phyloP scores from a whole-genome alignment of 164 flowering plant species.

The Magnolia kwangsiensis region DNA sequence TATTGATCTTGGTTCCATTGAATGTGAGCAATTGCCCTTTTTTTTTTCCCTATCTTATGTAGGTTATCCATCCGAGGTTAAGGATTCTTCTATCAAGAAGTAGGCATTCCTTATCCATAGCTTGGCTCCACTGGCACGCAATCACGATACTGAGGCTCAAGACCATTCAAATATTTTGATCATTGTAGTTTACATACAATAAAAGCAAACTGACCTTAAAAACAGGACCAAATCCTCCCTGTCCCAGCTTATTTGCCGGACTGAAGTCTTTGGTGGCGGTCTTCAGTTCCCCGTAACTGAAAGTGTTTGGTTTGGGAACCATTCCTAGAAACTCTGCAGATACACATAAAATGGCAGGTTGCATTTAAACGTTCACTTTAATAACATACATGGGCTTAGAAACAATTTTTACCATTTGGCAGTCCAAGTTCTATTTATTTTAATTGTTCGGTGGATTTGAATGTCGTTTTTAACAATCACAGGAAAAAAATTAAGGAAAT shows the following conservation, averaged over 20 bases:
- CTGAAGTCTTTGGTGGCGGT: constrained; percentile 67
- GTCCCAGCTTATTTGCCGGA: constrained; percentile 72
- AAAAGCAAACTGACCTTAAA: constrained; percentile 44
- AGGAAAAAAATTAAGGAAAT: no score
- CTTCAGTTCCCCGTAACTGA: constrained; percentile 57
- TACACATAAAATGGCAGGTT: constrained; percentile 2
- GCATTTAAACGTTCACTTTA: background rate
- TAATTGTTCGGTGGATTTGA: no score
- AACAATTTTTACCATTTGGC: no score
- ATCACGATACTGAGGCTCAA: no score
- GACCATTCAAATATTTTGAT: no score
- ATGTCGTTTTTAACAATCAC: no score
- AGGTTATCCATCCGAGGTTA: background rate
- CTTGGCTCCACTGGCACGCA: background rate
- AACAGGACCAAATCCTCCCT: constrained; percentile 91
- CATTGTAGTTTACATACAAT: background rate
- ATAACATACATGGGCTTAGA: background rate
- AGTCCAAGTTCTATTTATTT: no score
- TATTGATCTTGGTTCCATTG: no score
- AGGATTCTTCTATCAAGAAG: background rate
- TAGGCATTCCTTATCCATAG: background rate
- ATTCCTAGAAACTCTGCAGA: constrained; percentile 60
- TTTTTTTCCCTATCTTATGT: no score
- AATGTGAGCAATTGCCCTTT: no score
- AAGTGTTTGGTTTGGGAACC: constrained; percentile 58